Base-by-base conservation (phyloP, 2,329 filamentous ascomycete species). In the Alternaria dauci region DNA sequence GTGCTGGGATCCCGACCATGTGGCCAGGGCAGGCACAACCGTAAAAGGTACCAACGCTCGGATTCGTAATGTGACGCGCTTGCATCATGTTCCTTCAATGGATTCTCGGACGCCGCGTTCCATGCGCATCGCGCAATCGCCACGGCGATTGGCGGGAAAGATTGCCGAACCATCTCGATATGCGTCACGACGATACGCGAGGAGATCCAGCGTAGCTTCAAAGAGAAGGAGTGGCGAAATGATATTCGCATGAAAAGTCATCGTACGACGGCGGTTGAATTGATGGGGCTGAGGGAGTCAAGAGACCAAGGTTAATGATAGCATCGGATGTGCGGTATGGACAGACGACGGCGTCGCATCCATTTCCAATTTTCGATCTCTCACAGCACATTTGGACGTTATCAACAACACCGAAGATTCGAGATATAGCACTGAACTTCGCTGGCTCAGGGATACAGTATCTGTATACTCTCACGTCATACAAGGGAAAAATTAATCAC, bases 51-150 rank as follows among this genome's bases (percentile, higher is more conserved):
- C 42, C 20, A 30, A 26, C 41, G 43, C 50, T 52, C 55, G 26
- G 25, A 34, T 36, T 38, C 41, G 20, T 28, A 8, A 32, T n/a
- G 16, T 39, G 50, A 26, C 32, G 39, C 44, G 14, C 14, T 32
- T 54, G 41, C 20, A 52, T 58, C 34, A 34, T 43, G 32, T 47
- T 39, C 48, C 55, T 52, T 46, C 20, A n/a, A 50, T 38, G 46
- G 28, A 28, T 44, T 2, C 34, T 46, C 25, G 18, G 20, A 46
- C 18, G 34, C 34, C 20, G 44, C 14, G 55, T 43, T 20, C 26
- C 41, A 20, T 23, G 25, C 14, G 8, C 30, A 23, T 5, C 20
- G 42, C 34, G 48, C 16, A n/a, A 36, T 4, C 34, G 16, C 23
- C 20, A 36, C 16, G 32, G 36, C 16, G 30, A 46, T 28, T 38